Conservation (phyloP, 805 yeast species). For the Yamadazyma kitorensis region DNA sequence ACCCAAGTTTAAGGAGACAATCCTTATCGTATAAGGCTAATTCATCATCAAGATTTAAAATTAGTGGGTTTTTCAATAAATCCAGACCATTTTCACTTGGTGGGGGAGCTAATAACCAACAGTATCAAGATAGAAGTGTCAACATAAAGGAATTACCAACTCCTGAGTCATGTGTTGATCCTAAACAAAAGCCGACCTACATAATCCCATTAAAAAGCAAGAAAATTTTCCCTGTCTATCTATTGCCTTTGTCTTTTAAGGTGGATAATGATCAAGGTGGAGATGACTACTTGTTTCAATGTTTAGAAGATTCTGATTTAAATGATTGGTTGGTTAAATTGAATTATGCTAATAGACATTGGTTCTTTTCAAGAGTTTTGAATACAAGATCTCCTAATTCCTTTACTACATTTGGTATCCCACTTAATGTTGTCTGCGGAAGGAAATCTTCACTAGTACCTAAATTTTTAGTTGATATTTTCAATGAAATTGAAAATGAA, state of each 20-base stretch:
- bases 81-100: slow-evolving; percentile 53
- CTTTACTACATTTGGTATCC: slow-evolving; percentile 74
- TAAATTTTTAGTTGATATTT: slow-evolving; percentile 57
- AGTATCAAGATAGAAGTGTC: slow-evolving; percentile 40
- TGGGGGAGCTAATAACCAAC: slow-evolving; percentile 1
- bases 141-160: slow-evolving; percentile 60
- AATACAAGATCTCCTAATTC: slow-evolving; percentile 17
- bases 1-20: slow-evolving; percentile 32
- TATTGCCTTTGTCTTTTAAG: slow-evolving; percentile 48
- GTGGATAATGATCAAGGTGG: slow-evolving; percentile 39
- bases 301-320: slow-evolving; percentile 56
- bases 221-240: slow-evolving; percentile 52
- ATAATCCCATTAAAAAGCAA: slow-evolving; percentile 46
- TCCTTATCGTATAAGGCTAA: slow-evolving; percentile 38
- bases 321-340: slow-evolving; percentile 67
- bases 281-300: slow-evolving; percentile 65
- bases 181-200: slow-evolving; percentile 49
- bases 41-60: slow-evolving; percentile 43
- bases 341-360: slow-evolving; percentile 49
- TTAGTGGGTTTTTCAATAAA: slow-evolving; percentile 57
- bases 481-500: slow-evolving; percentile 76
- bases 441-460: slow-evolving; percentile 69
- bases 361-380: slow-evolving; percentile 48
- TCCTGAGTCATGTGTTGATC: slow-evolving; percentile 36
- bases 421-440: slow-evolving; percentile 70